These are phyloP conservation scores for Stellera chamaejasme DNA, from an alignment of 345 rosid species.

Conservation along the genomic window DNA sequence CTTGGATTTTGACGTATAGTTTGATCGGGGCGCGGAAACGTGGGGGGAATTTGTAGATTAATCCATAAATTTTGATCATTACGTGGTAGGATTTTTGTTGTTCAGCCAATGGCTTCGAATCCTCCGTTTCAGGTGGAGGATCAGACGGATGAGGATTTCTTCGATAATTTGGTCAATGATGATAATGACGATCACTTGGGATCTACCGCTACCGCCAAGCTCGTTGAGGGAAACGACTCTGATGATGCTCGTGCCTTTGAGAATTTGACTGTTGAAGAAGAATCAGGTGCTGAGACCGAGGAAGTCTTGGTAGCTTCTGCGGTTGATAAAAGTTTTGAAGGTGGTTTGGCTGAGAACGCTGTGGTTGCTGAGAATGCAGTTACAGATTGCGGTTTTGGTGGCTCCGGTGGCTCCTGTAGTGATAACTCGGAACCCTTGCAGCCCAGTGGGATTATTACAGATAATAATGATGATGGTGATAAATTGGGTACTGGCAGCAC, in stretches of 20 bases:
- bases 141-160: conserved; percentile 97
- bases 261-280: conserved; percentile 40
- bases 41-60: neutral
- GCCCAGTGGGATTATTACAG: conserved; percentile 14
- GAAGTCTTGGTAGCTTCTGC: conserved; percentile 14
- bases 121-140: conserved; percentile 83
- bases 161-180: conserved; percentile 83
- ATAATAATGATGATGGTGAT: conserved; percentile 15
- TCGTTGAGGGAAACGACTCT: conserved; percentile 36
- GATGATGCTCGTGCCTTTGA: conserved; percentile 54
- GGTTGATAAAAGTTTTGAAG: neutral
- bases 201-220: conserved; percentile 16
- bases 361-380: conserved; percentile 8
- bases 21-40: neutral
- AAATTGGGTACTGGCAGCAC: conserved; percentile 25
- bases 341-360: neutral
- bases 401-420: neutral
- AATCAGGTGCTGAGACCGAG: conserved; percentile 24
- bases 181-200: conserved; percentile 21
- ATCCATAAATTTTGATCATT: conserved; percentile 8
- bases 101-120: conserved; percentile 62
- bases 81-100: conserved; percentile 10
- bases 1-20: conserved; percentile 20
- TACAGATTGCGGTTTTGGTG: conserved; percentile 3
- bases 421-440: conserved; percentile 19